Percentiles rank a stretch among this genome's conserved stretches.
Evolutionary conservation across 31 red algal genomes (phyloP).

Genomic region (Porphyra umbilicalis): DNA sequence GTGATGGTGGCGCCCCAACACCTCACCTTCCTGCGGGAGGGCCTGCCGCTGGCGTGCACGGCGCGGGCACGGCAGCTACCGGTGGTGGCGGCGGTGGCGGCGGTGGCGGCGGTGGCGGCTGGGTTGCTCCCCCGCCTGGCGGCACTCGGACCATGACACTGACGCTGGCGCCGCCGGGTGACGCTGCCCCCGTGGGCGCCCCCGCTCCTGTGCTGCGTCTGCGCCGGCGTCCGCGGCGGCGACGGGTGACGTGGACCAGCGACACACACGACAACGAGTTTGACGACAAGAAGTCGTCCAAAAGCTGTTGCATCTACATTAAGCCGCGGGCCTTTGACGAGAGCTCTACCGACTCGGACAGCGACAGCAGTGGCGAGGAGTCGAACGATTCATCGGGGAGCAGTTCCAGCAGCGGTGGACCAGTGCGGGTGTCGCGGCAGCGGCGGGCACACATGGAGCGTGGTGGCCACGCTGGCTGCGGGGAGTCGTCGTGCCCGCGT

Average conservation of each 20-base stretch:
- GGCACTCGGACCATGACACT: neutral
- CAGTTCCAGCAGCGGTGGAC: neutral
- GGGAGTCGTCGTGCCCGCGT: neutral
- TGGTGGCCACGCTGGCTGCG: neutral
- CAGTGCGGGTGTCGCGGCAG: neutral
- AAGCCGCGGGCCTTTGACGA: conserved; percentile 73
- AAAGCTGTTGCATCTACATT: conserved; percentile 83
- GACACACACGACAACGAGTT: conserved; percentile 91
- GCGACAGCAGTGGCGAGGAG: conserved; percentile 7
- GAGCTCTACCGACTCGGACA: conserved; percentile 49
- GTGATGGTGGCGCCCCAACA: neutral
- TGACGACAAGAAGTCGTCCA: conserved; percentile 72
- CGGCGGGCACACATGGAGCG: neutral
- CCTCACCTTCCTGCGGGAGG: neutral
- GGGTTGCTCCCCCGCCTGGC: neutral
- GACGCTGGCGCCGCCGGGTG: neutral
- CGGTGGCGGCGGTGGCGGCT: neutral
- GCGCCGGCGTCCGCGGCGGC: conserved; percentile 11
- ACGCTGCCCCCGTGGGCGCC: neutral
- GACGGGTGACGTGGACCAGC: conserved; percentile 56
- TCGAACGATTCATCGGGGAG: neutral
- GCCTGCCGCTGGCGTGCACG: neutral
- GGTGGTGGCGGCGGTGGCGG: neutral
- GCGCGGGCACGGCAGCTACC: neutral
- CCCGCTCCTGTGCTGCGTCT: neutral